These are phyloP conservation scores for Botrytis sinoallii DNA, from an alignment of 2,329 filamentous ascomycete genomes.

Conservation along the genomic window DNA sequence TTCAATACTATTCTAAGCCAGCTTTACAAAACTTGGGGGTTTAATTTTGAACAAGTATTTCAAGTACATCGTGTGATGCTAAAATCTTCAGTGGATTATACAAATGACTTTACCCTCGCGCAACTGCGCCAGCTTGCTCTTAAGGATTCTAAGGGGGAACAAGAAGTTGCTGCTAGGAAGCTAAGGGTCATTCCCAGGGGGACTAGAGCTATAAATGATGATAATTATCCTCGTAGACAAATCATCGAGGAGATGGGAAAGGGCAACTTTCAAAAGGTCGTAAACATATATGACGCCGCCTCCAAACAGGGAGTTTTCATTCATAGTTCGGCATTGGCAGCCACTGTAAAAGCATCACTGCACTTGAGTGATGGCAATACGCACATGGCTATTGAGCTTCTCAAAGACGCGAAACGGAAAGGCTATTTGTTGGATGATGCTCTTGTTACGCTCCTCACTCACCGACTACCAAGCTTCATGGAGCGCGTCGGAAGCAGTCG, in stretches of 20 bases:
- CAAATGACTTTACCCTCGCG: conserved; percentile 26
- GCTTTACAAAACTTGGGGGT: conserved; percentile 29
- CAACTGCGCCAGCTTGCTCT: conserved; percentile 28
- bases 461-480: conserved; percentile 27
- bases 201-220: conserved; percentile 12
- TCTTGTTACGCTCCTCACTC: conserved; percentile 29
- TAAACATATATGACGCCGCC: conserved; percentile 33
- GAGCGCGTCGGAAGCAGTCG: conserved; percentile 7
- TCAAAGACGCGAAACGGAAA: conserved; percentile 27
- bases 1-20: conserved; percentile 34
- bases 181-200: background rate
- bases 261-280: conserved; percentile 23
- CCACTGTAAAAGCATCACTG: conserved; percentile 33
- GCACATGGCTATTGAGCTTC: conserved; percentile 24
- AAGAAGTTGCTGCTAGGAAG: conserved; percentile 9
- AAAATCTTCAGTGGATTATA: background rate
- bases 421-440: conserved; percentile 26
- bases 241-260: conserved; percentile 29
- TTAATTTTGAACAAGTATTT: conserved; percentile 29
- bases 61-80: conserved; percentile 26
- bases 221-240: conserved; percentile 19
- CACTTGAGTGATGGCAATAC: conserved; percentile 20
- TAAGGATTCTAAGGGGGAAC: conserved; percentile 10
- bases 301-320: conserved; percentile 16
- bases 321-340: conserved; percentile 20